These are phyloP conservation scores for Plasmodium gallinaceum DNA, from an alignment of 169 alveolate species.

Conservation along the genomic window DNA sequence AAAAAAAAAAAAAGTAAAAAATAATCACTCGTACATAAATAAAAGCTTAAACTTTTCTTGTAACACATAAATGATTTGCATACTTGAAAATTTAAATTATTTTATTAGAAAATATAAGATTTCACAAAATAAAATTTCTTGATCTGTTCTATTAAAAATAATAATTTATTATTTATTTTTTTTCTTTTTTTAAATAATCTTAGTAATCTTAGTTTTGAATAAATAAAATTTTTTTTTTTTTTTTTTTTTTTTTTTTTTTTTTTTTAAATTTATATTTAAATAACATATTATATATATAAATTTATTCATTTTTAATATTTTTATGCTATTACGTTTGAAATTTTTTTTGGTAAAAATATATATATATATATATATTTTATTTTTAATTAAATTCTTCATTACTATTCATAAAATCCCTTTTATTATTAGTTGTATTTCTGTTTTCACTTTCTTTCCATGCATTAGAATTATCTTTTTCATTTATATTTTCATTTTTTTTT, in stretches of 20 bases:
- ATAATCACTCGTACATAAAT: neutral
- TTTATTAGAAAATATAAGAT: neutral
- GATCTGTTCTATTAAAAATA: neutral
- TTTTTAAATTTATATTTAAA: too few species aligned
- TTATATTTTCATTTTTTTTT: slow-evolving; percentile 37
- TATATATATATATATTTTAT: too few species aligned
- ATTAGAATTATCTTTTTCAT: slow-evolving; percentile 59
- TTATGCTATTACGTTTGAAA: too few species aligned
- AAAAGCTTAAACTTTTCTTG: neutral
- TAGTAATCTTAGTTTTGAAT: too few species aligned
- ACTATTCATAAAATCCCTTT: slow-evolving; percentile 34
- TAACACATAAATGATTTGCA: neutral
- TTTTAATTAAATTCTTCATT: slow-evolving; percentile 24
- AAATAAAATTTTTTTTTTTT: too few species aligned
- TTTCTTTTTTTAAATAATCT: too few species aligned
- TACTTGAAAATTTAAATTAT: neutral
- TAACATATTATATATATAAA: too few species aligned
- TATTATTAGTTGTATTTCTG: neutral
- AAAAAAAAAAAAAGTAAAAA: neutral
- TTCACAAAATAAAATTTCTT: neutral
- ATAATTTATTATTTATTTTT: neutral
- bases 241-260: too few species aligned
- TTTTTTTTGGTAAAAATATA: too few species aligned
- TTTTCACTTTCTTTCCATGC: slow-evolving; percentile 64
- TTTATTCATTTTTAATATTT: too few species aligned